These are phyloP conservation scores for Coemansia sp. DNA, from an alignment of 192 early-diverging fungal species.

Conservation along the genomic window DNA sequence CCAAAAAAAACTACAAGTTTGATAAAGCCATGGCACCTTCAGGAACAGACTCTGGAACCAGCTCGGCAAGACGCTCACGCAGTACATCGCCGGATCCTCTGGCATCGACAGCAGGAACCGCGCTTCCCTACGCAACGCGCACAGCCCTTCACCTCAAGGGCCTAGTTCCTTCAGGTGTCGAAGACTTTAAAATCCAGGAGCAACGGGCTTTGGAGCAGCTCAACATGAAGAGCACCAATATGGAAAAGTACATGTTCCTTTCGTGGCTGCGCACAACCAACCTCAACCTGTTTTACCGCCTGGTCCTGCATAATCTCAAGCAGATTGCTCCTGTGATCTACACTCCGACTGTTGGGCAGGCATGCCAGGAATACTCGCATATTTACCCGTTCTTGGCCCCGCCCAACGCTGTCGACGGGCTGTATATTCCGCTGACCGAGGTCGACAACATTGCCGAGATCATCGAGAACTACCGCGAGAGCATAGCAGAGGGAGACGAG, in stretches of 20 bases:
- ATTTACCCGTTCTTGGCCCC: constrained; percentile 80
- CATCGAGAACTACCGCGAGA: constrained; percentile 75
- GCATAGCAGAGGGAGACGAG: constrained; percentile 56
- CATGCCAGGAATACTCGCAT: constrained; percentile 82
- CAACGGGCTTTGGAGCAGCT: constrained; percentile 71
- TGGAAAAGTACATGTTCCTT: constrained; percentile 86
- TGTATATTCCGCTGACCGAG: constrained; percentile 79
- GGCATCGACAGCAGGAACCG: constrained; percentile 32
- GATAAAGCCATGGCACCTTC: not conserved
- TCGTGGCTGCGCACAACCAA: constrained; percentile 76
- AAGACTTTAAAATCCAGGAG: constrained; percentile 71
- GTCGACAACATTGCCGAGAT: constrained; percentile 72
- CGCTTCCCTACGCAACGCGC: constrained; percentile 50
- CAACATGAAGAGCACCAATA: constrained; percentile 60
- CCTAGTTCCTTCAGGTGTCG: constrained; percentile 71
- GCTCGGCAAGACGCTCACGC: constrained; percentile 31
- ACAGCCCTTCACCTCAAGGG: constrained; percentile 63
- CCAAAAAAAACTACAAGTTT: not conserved
- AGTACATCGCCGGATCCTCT: constrained; percentile 38
- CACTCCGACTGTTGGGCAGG: constrained; percentile 77
- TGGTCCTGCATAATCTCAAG: constrained; percentile 76
- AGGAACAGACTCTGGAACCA: constrained; percentile 21
- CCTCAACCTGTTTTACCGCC: constrained; percentile 78
- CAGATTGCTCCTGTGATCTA: constrained; percentile 76
- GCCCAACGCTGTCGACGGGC: constrained; percentile 73